Conservation (phyloP, 2,329 filamentous ascomycete genomes). For the Aspergillus amoenus region DNA sequence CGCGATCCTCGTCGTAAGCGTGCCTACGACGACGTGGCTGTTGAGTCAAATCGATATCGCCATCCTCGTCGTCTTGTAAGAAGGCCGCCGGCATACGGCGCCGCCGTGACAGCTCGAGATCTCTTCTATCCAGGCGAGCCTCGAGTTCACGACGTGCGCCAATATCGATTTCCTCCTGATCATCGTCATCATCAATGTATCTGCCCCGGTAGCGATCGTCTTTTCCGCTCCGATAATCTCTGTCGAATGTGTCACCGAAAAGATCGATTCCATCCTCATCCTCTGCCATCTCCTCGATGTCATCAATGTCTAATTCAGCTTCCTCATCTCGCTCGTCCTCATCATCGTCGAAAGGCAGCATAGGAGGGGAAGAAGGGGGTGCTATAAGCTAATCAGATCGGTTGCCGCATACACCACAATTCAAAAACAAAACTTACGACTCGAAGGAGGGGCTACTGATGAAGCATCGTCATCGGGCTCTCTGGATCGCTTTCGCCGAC, state of each 20-base stretch:
- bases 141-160: slow-evolving; percentile 61
- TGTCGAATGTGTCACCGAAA: slow-evolving; percentile 66
- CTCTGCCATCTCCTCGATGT: slow-evolving; percentile 67
- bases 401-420: not conserved
- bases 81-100: slow-evolving; percentile 63
- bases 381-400: slow-evolving; percentile 26
- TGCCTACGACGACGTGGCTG: slow-evolving; percentile 83
- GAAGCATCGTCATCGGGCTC: slow-evolving; percentile 64
- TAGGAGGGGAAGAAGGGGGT: slow-evolving; percentile 61
- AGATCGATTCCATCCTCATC: slow-evolving; percentile 69
- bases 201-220: slow-evolving; percentile 55
- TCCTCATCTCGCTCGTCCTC: slow-evolving; percentile 51
- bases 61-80: slow-evolving; percentile 74
- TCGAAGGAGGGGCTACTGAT: slow-evolving; percentile 61
- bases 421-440: slow-evolving; percentile 50
- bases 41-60: slow-evolving; percentile 77
- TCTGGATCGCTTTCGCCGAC: slow-evolving; percentile 62
- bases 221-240: slow-evolving; percentile 55
- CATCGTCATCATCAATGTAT: slow-evolving; percentile 64
- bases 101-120: slow-evolving; percentile 59
- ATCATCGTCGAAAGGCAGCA: slow-evolving; percentile 51
- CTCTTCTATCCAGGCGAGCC: slow-evolving; percentile 60
- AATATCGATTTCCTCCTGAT: slow-evolving; percentile 62
- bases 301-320: slow-evolving; percentile 64
- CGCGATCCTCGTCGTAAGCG: slow-evolving; percentile 90